These are phyloP conservation scores for Glomus cerebriforme DNA, from an alignment of 192 early-diverging fungal species.

Conservation along the genomic window DNA sequence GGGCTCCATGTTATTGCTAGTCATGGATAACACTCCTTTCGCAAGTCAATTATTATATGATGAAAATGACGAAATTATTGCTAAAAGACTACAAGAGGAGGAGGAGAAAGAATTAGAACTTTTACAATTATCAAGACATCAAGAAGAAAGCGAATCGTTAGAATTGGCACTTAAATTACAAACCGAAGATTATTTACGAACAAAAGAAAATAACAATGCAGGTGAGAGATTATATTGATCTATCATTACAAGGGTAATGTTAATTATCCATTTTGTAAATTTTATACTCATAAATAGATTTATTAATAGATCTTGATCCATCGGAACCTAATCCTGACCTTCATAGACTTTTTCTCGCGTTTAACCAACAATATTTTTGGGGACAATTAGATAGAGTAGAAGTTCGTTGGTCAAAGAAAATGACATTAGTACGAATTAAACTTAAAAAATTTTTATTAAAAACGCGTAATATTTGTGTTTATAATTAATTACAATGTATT, in stretches of 20 bases:
- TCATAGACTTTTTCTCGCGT: constrained; percentile 54
- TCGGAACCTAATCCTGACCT: constrained; percentile 49
- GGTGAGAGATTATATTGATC: not conserved
- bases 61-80: not conserved
- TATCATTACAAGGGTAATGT: not conserved
- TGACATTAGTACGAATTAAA: constrained; percentile 50
- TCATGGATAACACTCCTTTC: too few relatives aligned
- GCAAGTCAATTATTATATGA: not conserved
- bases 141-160: constrained; percentile 6
- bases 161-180: constrained; percentile 15
- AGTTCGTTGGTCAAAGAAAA: constrained; percentile 56
- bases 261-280: not conserved
- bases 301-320: not conserved
- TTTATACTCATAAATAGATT: not conserved
- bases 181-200: not conserved
- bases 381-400: constrained; percentile 54
- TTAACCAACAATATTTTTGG: constrained; percentile 59
- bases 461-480: too few relatives aligned
- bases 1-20: too few relatives aligned
- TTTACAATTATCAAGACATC: not conserved
- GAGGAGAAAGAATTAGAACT: not conserved
- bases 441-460: not conserved
- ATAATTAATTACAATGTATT: not conserved
- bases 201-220: not conserved
- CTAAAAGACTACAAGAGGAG: not conserved